Evolutionary conservation across 2,329 filamentous ascomycete genomes (phyloP).

Genomic region (Fusarium fracticaudum): DNA sequence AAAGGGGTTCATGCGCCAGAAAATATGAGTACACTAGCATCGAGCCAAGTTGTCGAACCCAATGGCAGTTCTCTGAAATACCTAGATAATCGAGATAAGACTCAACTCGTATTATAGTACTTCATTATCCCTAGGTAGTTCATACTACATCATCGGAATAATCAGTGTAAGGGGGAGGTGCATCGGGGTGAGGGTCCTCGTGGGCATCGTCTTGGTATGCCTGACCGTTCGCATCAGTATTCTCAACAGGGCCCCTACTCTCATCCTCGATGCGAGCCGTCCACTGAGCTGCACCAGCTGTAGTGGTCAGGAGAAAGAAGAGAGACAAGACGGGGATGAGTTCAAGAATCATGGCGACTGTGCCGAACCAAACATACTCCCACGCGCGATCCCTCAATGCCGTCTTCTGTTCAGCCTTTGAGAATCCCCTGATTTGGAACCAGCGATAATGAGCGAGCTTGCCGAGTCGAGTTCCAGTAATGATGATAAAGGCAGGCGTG

Average conservation of each 20-base stretch:
- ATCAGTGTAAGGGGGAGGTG: slow-evolving; percentile 45
- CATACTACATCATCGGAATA: slow-evolving; percentile 45
- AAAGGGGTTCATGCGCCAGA: not conserved
- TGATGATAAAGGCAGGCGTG: slow-evolving; percentile 83
- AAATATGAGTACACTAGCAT: not conserved
- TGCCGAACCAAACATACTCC: slow-evolving; percentile 95
- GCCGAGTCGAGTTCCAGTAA: slow-evolving; percentile 87
- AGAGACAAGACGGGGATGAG: slow-evolving; percentile 93
- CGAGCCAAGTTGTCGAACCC: not conserved
- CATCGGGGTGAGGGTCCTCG: slow-evolving; percentile 29
- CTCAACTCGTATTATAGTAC: not conserved
- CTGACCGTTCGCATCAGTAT: slow-evolving; percentile 12
- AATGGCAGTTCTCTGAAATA: not conserved
- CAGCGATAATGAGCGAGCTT: slow-evolving; percentile 92
- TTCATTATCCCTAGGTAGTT: not conserved
- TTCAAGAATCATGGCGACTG: slow-evolving; percentile 83
- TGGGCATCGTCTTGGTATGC: slow-evolving; percentile 8
- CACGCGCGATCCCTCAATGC: slow-evolving; percentile 75
- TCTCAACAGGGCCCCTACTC: slow-evolving; percentile 40
- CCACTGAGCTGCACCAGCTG: slow-evolving; percentile 88
- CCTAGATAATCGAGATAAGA: not conserved
- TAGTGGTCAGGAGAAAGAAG: slow-evolving; percentile 90
- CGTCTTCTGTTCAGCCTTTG: slow-evolving; percentile 76
- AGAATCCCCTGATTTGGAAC: slow-evolving; percentile 81
- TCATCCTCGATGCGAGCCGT: slow-evolving; percentile 78